phyloP scores from a whole-genome alignment of 129 eudicot species.

The Escallonia herrerae region DNA sequence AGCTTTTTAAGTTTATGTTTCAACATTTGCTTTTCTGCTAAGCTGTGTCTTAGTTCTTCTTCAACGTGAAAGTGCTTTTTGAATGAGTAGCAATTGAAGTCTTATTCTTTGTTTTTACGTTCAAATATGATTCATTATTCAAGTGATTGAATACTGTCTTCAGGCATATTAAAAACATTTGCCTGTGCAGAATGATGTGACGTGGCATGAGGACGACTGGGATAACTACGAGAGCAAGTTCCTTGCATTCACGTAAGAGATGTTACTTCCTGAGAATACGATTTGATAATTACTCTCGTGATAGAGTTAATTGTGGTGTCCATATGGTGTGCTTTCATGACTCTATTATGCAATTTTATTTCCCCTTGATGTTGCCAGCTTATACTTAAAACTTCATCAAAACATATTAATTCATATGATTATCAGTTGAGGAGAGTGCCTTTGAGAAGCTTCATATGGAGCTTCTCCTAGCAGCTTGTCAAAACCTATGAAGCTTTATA shows the following conservation, averaged over 20 bases:
- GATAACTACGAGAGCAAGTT: constrained; percentile 77
- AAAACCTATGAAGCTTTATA: too few relatives aligned
- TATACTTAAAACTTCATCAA: not conserved
- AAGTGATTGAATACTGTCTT: not conserved
- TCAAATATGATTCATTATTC: not conserved
- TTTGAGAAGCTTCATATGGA: too few relatives aligned
- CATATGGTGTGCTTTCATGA: too few relatives aligned
- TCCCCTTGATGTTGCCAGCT: not conserved
- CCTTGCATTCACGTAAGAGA: constrained; percentile 89
- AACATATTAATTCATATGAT: too few relatives aligned
- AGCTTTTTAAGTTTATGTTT: too few relatives aligned
- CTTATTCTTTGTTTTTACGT: not conserved
- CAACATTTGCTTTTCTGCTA: too few relatives aligned
- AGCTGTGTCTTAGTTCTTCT: too few relatives aligned
- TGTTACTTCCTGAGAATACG: not conserved
- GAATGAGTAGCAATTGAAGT: not conserved
- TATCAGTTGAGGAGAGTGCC: too few relatives aligned
- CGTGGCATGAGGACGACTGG: constrained; percentile 99
- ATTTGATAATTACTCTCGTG: not conserved
- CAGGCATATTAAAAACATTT: constrained; percentile 7
- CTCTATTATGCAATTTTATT: not conserved
- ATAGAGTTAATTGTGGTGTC: not conserved
- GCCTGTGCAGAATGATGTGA: constrained; percentile 65
- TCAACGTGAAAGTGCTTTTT: too few relatives aligned
- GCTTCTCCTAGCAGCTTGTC: too few relatives aligned